A percentile compares a stretch with the other conserved stretches of the same genome.
phyloP scores from a whole-genome alignment of 2,329 filamentous ascomycete species.

The Paecilomyces sp. region DNA sequence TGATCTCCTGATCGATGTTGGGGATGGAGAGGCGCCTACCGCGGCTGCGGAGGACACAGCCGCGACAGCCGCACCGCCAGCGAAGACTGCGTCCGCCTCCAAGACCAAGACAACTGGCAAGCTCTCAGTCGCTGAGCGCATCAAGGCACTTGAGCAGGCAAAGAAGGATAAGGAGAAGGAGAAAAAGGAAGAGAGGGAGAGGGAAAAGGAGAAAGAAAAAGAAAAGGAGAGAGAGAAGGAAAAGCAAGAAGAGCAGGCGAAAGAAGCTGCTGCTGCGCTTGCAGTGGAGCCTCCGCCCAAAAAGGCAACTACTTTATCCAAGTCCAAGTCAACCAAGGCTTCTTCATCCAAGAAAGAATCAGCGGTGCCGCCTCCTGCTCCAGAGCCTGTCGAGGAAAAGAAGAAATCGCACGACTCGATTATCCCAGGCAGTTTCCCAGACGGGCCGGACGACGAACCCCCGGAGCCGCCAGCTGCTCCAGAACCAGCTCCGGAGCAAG shows the following conservation, averaged over 20 bases:
- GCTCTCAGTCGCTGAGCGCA: conserved; percentile 46
- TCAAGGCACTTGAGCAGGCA: conserved; percentile 41
- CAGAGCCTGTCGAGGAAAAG: conserved; percentile 22
- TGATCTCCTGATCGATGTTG: conserved; percentile 30
- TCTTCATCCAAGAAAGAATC: conserved; percentile 14
- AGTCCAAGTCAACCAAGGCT: conserved; percentile 15
- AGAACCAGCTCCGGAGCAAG: conserved; percentile 5
- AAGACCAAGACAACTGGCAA: conserved; percentile 35
- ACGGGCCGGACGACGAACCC: conserved; percentile 40
- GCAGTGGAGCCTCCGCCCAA: conserved; percentile 20
- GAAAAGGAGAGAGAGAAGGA: conserved; percentile 28
- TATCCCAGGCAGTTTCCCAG: conserved; percentile 52
- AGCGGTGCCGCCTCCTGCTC: conserved; percentile 5
- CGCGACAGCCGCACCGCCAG: conserved; percentile 32
- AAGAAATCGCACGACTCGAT: conserved; percentile 36
- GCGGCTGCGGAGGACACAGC: conserved; percentile 31
- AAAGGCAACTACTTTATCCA: conserved; percentile 12
- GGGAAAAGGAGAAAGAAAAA: conserved; percentile 32
- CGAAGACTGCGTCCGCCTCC: conserved; percentile 35
- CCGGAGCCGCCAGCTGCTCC: conserved; percentile 3
- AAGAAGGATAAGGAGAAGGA: conserved; percentile 34
- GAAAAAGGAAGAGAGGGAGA: conserved; percentile 25
- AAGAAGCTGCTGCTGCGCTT: conserved; percentile 20
- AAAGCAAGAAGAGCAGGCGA: conserved; percentile 30
- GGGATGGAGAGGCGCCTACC: conserved; percentile 25